Base-by-base conservation (phyloP, 805 yeast genomes). In the Teunomyces atbi region DNA sequence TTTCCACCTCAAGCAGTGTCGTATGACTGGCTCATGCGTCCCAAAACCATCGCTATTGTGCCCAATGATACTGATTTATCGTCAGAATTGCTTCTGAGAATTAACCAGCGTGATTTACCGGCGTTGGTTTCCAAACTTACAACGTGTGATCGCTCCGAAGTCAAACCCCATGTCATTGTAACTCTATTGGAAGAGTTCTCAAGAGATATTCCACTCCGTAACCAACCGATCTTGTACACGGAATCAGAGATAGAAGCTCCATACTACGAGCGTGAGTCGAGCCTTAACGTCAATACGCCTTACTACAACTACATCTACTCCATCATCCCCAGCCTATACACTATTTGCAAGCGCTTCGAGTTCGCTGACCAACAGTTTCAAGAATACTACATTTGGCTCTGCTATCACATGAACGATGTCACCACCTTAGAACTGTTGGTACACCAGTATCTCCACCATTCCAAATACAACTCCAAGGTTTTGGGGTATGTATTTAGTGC, bases 351-450 rank as follows among this genome's bases (percentile, higher is more conserved):
- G 23, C 45, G 49, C 5, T 62, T 44, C 15, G 51, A 45, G 29
- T 39, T 23, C 18, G n/a, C 42, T 6, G 36, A 48, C 27, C 48
- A 37, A 19, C 41, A 23, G 21, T 35, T 47, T 28, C 43, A 36
- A 13, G 64, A 61, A 34, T 52, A 56, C 33, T 62, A 59, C 37
- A 64, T 68, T 7, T 67, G 70, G 66, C 47, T 67, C 13, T 60
- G 70, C 40, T 71, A 66, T 50, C 73, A 71, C 52, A 54, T 53
- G 53, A 65, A 67, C 38, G 69, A 71, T 40, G 20, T 64, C 11
- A 52, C 55, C 13, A 50, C 58, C 20, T 42, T 65, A 15, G 61
- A 61, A 37, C 44, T 48, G 19, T 46, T 62, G 16, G 46, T 60
- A 7, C 52, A 58, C 37, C 41, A 47, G 8, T 64, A 65, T 46